phyloP scores from a whole-genome alignment of 164 flowering plant species.

The Chimonanthus salicifolius region DNA sequence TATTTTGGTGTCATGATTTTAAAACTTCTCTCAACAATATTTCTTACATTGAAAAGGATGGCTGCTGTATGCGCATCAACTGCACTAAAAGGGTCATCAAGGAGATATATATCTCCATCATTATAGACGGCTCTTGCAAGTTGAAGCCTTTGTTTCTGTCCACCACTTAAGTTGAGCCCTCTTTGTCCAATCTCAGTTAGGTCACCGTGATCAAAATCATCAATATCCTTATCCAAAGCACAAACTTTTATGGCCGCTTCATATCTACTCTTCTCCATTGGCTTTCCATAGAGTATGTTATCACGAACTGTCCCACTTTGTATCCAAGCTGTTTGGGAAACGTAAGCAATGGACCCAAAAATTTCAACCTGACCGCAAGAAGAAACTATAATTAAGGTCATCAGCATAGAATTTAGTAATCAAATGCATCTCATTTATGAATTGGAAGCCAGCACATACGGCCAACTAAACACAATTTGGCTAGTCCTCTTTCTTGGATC shows the following conservation, averaged over 20 bases:
- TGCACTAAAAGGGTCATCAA: conserved; percentile 95
- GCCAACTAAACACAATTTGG: neutral
- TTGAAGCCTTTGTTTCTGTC: conserved; percentile 92
- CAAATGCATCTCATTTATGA: neutral
- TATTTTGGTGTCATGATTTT: no score
- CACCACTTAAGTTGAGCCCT: conserved; percentile 93
- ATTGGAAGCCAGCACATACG: neutral
- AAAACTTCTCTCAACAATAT: neutral
- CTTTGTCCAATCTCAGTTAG: conserved; percentile 91
- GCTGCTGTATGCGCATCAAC: conserved; percentile 92
- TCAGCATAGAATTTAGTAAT: neutral
- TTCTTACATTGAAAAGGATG: conserved; percentile 60
- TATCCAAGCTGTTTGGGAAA: conserved; percentile 85
- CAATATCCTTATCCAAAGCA: conserved; percentile 76
- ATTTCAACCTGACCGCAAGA: conserved; percentile 45
- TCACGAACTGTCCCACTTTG: conserved; percentile 86
- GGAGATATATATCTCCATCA: conserved; percentile 91
- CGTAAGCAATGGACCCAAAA: conserved; percentile 71
- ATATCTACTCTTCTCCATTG: conserved; percentile 57
- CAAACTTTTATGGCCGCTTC: conserved; percentile 55
- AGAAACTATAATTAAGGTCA: neutral
- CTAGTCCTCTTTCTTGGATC: neutral
- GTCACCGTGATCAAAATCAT: conserved; percentile 63
- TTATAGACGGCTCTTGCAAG: conserved; percentile 90
- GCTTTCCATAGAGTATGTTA: conserved; percentile 71